These are phyloP conservation scores for Nicotiana obtusifolia DNA, from an alignment of 257 asterid species.

Conservation along the genomic window DNA sequence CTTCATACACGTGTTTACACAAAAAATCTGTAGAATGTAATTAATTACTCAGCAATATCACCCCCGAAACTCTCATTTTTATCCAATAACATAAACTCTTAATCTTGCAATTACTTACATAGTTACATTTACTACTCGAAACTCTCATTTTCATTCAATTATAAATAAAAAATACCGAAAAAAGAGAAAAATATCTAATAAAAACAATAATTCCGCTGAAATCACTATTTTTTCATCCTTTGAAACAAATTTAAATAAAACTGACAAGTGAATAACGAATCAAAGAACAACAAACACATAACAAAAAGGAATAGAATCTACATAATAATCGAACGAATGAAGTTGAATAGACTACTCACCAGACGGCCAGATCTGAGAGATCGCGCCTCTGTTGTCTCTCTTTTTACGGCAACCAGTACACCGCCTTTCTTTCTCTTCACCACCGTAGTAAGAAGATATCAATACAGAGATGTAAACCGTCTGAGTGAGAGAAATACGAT, in stretches of 20 bases:
- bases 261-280: not conserved
- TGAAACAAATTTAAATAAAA: not conserved
- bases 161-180: not conserved
- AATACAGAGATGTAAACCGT: conserved; percentile 22
- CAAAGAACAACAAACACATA: not conserved
- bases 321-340: not conserved
- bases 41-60: not conserved
- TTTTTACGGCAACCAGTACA: conserved; percentile 11
- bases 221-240: not conserved
- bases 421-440: conserved; percentile 15
- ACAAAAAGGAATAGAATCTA: not conserved
- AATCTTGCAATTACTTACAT: not conserved
- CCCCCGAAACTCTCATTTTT: conserved; percentile 23
- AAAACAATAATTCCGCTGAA: not conserved
- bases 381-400: conserved; percentile 7
- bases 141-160: conserved; percentile 6
- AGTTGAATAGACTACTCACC: conserved; percentile 34
- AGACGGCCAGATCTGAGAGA: conserved; percentile 60
- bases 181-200: not conserved
- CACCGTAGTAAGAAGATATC: conserved; percentile 19
- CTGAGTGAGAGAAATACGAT: conserved; percentile 9
- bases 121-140: conserved; percentile 7
- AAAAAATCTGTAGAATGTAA: not conserved
- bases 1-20: not conserved
- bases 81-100: not conserved